A percentile compares a stretch with the other conserved stretches of the same genome.
phyloP scores from a whole-genome alignment of 257 asterid genomes.

The Rubia yunnanensis region DNA sequence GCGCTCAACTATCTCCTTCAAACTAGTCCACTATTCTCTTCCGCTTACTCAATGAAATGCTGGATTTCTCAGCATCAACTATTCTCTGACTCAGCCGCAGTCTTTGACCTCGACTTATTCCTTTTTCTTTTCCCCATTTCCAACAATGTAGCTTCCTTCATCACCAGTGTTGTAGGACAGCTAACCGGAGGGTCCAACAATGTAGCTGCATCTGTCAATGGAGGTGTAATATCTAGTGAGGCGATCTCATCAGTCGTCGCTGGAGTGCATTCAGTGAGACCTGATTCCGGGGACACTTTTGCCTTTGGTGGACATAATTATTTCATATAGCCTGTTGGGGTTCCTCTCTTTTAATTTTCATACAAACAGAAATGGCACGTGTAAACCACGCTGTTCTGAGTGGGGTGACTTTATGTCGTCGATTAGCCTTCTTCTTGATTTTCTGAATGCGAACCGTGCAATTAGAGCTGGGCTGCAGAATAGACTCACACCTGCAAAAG shows the following conservation, averaged over 20 bases:
- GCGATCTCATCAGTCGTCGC: conserved; percentile 9
- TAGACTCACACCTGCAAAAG: no score
- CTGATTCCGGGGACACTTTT: conserved; percentile 16
- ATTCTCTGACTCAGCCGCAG: conserved; percentile 22
- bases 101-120: conserved; percentile 37
- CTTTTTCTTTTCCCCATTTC: conserved; percentile 49
- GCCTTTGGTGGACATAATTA: conserved; percentile 36
- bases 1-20: conserved; percentile 54
- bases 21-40: conserved; percentile 61
- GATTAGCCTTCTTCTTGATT: conserved; percentile 20
- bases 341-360: conserved; percentile 54
- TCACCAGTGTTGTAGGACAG: no score
- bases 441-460: no score
- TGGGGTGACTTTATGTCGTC: conserved; percentile 15
- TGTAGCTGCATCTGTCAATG: no score
- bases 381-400: conserved; percentile 46
- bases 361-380: conserved; percentile 60
- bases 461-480: no score
- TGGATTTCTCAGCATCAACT: conserved; percentile 22
- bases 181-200: no score
- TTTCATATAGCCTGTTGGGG: conserved; percentile 48
- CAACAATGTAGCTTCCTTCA: conserved; percentile 27
- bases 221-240: no score
- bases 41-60: no score
- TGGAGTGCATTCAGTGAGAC: conserved; percentile 10